Evolutionary conservation across 179 eudicot genomes (phyloP), one percentile per base, ranked within the genome.

Genomic region (Spinacia oleracea): DNA sequence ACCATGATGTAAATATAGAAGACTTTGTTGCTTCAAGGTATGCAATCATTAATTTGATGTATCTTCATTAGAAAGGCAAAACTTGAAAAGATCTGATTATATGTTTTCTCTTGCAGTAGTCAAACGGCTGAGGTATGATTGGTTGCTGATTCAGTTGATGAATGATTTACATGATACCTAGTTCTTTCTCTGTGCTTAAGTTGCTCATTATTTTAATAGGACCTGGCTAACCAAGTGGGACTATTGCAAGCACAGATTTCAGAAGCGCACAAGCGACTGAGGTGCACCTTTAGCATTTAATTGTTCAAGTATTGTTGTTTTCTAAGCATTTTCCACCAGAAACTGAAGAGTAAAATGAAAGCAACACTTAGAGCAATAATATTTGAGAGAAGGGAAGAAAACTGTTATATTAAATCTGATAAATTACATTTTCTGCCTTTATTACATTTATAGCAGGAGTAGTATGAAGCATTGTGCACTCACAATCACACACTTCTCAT

Each of bases 11-110:
- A 77, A 88, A 89, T 84, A 84, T 95, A 74, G 89, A 91, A 72
- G 97, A 90, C 42, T 95, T 93, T 79, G 77, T 93, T 82, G 92
- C 93, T 80, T 51, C 89, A 83, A 93, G 98, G 98, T 95, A 83
- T 67, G 79, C 68, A 29, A 53, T 80, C 42, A 42, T 68, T 10
- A 68, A 23, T 32, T 69, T 80, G 12, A 63, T 58, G 31, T 50
- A 29, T 77, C 16, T 64, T 29, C 16, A n/a, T 70, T 31, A 48
- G 38, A 64, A 32, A n/a, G 27, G 64, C 48, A 67, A 53, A 56
- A 56, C 50, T 72, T 71, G 63, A 27, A 50, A 59, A 38, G 27
- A 79, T 74, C 85, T 89, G 63, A 88, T 78, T 55, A 42, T 71
- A 58, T 74, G 27, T 45, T 79, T 77, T 80, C 78, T 83, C 55